Percentiles rank a stretch among this genome's conserved stretches.
phyloP scores from a whole-genome alignment of 2,329 filamentous ascomycete species.

The Microdochium trichocladiopsis region DNA sequence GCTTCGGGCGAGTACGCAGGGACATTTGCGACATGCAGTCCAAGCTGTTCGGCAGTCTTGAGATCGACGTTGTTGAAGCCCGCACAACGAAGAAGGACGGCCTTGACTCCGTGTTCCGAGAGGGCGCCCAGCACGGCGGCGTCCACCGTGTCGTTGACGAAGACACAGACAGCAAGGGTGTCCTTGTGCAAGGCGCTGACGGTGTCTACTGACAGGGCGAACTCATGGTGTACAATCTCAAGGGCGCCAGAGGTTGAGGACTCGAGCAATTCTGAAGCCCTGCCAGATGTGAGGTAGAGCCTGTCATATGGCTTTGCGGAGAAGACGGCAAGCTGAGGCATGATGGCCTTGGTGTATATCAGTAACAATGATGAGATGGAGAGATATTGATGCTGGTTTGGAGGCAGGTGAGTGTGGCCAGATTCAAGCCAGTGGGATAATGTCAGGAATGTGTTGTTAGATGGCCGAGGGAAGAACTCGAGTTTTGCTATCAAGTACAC shows the following conservation, averaged over 20 bases:
- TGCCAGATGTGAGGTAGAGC: conserved; percentile 40
- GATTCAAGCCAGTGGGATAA: no score
- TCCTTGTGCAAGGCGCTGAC: conserved; percentile 40
- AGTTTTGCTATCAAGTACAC: no score
- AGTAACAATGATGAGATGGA: conserved; percentile 20
- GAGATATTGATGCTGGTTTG: background rate
- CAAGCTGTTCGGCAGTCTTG: conserved; percentile 40
- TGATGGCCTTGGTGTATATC: background rate
- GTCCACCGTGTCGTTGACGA: conserved; percentile 58
- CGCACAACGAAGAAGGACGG: conserved; percentile 59
- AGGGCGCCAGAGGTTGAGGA: conserved; percentile 21
- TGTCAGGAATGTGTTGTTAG: no score
- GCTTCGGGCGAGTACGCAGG: conserved; percentile 63
- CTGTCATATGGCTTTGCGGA: conserved; percentile 59
- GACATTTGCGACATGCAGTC: conserved; percentile 58
- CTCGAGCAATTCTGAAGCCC: conserved; percentile 17
- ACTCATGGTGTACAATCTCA: conserved; percentile 50
- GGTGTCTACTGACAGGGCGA: conserved; percentile 48
- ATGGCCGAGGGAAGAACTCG: no score
- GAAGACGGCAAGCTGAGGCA: conserved; percentile 52
- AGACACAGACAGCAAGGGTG: conserved; percentile 55
- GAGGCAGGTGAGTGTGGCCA: background rate
- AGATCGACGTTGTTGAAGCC: conserved; percentile 65
- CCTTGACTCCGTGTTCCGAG: conserved; percentile 40
- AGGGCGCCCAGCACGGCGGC: conserved; percentile 44